Evolutionary conservation across 805 yeast species (phyloP).

Genomic region (Ogataea paraovalis): DNA sequence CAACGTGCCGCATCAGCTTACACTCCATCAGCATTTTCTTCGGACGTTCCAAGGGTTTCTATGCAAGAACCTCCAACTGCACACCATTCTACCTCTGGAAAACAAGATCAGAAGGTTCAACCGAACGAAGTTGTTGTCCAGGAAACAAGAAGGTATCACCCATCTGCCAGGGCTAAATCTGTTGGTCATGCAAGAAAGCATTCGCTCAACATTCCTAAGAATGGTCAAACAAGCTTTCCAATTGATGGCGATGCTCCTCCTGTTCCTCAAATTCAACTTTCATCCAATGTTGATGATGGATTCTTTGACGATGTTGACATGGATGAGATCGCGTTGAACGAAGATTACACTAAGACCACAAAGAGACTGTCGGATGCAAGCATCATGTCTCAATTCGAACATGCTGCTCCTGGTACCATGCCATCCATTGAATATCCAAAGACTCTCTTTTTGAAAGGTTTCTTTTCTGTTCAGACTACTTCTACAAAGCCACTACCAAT

Average conservation of each 20-base stretch:
- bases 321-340: conserved; percentile 31
- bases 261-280: conserved; percentile 34
- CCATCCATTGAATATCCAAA: conserved; percentile 92
- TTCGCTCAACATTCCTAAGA: conserved; percentile 37
- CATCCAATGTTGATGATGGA: conserved; percentile 41
- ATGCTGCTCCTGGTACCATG: conserved; percentile 75
- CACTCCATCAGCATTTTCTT: conserved; percentile 27
- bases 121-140: conserved; percentile 29
- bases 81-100: neutral
- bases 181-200: conserved; percentile 76
- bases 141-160: conserved; percentile 45
- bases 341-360: conserved; percentile 20
- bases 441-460: conserved; percentile 86
- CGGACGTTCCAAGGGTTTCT: conserved; percentile 28
- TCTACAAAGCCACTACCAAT: conserved; percentile 89
- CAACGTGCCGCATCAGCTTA: conserved; percentile 38
- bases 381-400: conserved; percentile 39
- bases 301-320: conserved; percentile 55
- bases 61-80: conserved; percentile 5
- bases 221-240: conserved; percentile 9
- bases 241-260: conserved; percentile 36
- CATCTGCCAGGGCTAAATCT: conserved; percentile 85
- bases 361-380: conserved; percentile 43
- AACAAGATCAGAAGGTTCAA: conserved; percentile 6
- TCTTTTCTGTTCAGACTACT: conserved; percentile 91